phyloP scores from a whole-genome alignment of 2,329 filamentous ascomycete genomes.

The Pseudogymnoascus sp. region DNA sequence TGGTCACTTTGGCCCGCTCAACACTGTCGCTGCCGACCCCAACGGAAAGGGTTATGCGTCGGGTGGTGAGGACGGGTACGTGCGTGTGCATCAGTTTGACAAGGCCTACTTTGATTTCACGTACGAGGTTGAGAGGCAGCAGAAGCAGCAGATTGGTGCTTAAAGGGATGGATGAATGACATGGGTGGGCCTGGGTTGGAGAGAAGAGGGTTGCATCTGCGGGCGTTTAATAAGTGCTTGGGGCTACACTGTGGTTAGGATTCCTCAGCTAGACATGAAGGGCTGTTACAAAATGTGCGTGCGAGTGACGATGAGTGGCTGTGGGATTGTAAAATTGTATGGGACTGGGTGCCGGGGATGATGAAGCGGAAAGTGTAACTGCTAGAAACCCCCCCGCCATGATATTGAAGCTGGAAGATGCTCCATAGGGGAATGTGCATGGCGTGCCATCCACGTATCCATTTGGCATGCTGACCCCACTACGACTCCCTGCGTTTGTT shows the following conservation, averaged over 20 bases:
- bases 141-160: slow-evolving; percentile 23
- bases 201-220: slow-evolving; percentile 23
- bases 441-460: neutral
- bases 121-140: slow-evolving; percentile 95
- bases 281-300: neutral
- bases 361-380: neutral
- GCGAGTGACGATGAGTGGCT: neutral
- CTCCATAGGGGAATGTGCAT: neutral
- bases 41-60: slow-evolving; percentile 88
- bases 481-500: neutral
- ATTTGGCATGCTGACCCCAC: neutral
- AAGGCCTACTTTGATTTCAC: slow-evolving; percentile 97
- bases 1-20: slow-evolving; percentile 93
- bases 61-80: slow-evolving; percentile 97
- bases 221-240: slow-evolving; percentile 21
- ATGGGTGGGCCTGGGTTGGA: slow-evolving; percentile 6
- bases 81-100: slow-evolving; percentile 97
- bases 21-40: slow-evolving; percentile 91
- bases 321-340: no score
- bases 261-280: slow-evolving; percentile 7
- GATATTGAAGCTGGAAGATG: neutral
- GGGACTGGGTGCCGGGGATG: no score
- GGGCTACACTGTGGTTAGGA: slow-evolving; percentile 8
- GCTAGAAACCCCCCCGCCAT: neutral
- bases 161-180: slow-evolving; percentile 15